phyloP scores from a whole-genome alignment of 2,329 filamentous ascomycete species.

The Thermomyces lanuginosus region DNA sequence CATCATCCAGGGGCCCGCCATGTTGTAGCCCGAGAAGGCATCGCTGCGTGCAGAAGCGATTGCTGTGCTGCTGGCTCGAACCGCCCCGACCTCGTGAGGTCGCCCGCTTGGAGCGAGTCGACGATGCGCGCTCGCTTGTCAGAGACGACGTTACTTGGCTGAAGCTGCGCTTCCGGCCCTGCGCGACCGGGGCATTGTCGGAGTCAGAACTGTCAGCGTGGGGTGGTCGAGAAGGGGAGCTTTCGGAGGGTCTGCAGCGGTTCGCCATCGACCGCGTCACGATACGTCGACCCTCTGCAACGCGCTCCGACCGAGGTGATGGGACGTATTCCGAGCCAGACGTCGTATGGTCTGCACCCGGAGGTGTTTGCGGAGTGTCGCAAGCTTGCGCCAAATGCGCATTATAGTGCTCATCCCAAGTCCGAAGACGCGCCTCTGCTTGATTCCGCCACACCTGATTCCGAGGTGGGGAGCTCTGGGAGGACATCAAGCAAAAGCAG shows the following conservation, averaged over 20 bases:
- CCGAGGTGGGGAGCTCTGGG: constrained; percentile 7
- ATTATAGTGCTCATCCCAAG: constrained; percentile 11
- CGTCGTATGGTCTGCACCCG: constrained; percentile 8
- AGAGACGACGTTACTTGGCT: constrained; percentile 13
- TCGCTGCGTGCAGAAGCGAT: constrained; percentile 14
- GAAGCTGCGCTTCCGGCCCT: constrained; percentile 10
- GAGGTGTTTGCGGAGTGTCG: constrained; percentile 9
- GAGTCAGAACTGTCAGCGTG: no score
- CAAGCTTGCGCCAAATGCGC: no score
- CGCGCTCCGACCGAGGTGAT: constrained; percentile 7
- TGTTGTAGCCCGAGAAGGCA: constrained; percentile 14
- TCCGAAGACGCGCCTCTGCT: constrained; percentile 6
- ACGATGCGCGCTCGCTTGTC: constrained; percentile 4
- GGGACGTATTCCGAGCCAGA: no score
- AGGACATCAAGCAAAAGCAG: constrained; percentile 6
- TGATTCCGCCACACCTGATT: constrained; percentile 12
- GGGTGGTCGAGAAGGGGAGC: no score
- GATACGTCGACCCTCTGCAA: no score
- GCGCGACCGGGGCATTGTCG: constrained; percentile 7
- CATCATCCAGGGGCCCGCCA: constrained; percentile 9
- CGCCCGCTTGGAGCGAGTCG: no score
- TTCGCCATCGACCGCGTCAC: no score
- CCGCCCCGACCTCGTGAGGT: constrained; percentile 2
- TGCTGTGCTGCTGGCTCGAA: constrained; percentile 7
- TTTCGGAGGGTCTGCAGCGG: no score